Percentiles rank a stretch among this genome's conserved stretches.
phyloP scores from a whole-genome alignment of 371 early-diverging fungal genomes.

The Chytridium lagenaria region DNA sequence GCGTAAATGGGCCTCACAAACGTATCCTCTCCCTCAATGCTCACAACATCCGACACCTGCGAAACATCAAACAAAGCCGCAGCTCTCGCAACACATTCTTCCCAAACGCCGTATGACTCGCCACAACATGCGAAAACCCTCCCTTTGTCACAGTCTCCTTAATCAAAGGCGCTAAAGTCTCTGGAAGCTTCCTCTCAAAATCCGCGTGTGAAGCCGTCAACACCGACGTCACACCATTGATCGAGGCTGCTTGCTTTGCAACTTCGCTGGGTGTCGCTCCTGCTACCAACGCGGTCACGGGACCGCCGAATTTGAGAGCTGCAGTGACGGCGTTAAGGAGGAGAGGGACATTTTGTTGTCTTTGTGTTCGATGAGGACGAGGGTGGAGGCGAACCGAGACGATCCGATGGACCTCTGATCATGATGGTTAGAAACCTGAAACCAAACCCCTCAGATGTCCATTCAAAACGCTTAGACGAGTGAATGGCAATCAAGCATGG shows the following conservation, averaged over 20 bases:
- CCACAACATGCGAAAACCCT: slow-evolving; percentile 84
- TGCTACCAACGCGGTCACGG: slow-evolving; percentile 89
- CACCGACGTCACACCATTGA: slow-evolving; percentile 82
- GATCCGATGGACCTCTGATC: too few relatives aligned
- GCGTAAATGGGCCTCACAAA: slow-evolving; percentile 98
- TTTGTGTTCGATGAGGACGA: slow-evolving; percentile 91
- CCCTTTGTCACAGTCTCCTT: slow-evolving; percentile 74
- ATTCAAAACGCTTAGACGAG: too few relatives aligned
- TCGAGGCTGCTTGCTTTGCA: slow-evolving; percentile 71
- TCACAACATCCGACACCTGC: slow-evolving; percentile 89
- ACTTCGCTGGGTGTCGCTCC: slow-evolving; percentile 75
- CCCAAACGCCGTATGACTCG: slow-evolving; percentile 87
- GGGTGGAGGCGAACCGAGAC: slow-evolving; percentile 66
- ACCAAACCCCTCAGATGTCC: too few relatives aligned
- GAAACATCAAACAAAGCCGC: slow-evolving; percentile 92
- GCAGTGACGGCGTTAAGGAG: slow-evolving; percentile 92
- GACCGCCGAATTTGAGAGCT: slow-evolving; percentile 77
- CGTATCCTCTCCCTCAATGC: slow-evolving; percentile 78
- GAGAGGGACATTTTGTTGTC: slow-evolving; percentile 69
- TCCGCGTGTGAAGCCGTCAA: slow-evolving; percentile 80
- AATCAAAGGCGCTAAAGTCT: slow-evolving; percentile 81
- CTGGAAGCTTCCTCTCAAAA: slow-evolving; percentile 82
- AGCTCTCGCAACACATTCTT: slow-evolving; percentile 94
- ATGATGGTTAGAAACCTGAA: too few relatives aligned
- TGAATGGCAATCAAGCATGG: too few relatives aligned